These are phyloP conservation scores for Endothia cerciana DNA, from an alignment of 2,329 filamentous ascomycete genomes.

Conservation along the genomic window DNA sequence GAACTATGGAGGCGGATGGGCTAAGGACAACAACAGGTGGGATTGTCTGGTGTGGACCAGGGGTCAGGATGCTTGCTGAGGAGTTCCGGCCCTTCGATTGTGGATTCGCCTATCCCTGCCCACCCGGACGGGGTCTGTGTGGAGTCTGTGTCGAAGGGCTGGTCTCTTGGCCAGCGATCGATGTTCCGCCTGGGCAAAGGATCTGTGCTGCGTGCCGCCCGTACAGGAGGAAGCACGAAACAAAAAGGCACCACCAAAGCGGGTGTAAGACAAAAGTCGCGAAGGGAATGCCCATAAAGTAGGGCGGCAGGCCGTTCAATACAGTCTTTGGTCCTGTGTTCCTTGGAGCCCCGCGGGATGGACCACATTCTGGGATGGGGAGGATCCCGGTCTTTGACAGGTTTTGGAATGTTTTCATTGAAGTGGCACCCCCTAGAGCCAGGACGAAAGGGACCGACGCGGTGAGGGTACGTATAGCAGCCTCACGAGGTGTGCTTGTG, in stretches of 20 bases:
- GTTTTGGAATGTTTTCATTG: conserved; percentile 25
- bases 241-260: conserved; percentile 18
- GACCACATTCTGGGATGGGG: conserved; percentile 17
- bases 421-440: conserved; percentile 10
- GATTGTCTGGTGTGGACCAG: conserved; percentile 8
- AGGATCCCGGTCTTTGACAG: conserved; percentile 23
- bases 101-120: conserved; percentile 7
- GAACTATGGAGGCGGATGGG: conserved; percentile 8
- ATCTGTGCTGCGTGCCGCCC: conserved; percentile 20
- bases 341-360: conserved; percentile 22
- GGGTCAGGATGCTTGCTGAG: conserved; percentile 10
- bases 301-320: conserved; percentile 19
- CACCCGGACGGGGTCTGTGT: conserved; percentile 8
- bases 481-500: neutral
- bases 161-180: conserved; percentile 15
- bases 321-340: conserved; percentile 21
- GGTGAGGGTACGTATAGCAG: neutral
- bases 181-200: conserved; percentile 3
- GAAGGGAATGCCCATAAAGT: conserved; percentile 16
- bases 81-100: conserved; percentile 6
- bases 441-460: neutral
- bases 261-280: conserved; percentile 27
- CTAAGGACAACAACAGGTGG: neutral
- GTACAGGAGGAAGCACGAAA: conserved; percentile 22
- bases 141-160: conserved; percentile 17